Conservation (phyloP, 2,329 filamentous ascomycete genomes). For the Diaporthe sp. region DNA sequence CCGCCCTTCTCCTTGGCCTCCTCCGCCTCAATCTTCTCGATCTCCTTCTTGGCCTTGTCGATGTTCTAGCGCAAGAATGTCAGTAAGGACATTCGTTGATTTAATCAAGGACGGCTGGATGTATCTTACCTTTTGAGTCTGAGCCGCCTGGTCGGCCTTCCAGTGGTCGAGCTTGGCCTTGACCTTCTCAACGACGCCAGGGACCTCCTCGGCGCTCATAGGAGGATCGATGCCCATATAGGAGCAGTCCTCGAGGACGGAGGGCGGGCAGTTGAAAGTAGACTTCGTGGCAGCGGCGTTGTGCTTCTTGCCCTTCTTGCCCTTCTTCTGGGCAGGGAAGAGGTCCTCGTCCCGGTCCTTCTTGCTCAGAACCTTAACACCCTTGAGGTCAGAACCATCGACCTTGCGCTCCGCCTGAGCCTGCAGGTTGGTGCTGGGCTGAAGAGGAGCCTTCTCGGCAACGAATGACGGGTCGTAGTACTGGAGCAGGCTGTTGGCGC, state of each 20-base stretch:
- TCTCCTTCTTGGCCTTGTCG: conserved; percentile 95
- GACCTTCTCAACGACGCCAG: conserved; percentile 86
- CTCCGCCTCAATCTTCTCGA: conserved; percentile 85
- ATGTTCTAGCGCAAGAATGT: conserved; percentile 78
- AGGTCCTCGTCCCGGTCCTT: conserved; percentile 90
- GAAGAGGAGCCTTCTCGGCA: conserved; percentile 72
- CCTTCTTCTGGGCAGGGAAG: conserved; percentile 85
- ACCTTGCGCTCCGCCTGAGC: conserved; percentile 87
- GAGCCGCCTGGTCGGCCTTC: conserved; percentile 89
- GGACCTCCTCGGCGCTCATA: conserved; percentile 86
- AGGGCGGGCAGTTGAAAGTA: conserved; percentile 86
- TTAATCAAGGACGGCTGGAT: background rate
- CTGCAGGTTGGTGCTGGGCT: conserved; percentile 79
- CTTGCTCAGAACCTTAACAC: conserved; percentile 86
- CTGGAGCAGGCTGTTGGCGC: conserved; percentile 87
- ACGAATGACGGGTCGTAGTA: conserved; percentile 87
- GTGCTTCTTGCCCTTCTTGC: conserved; percentile 88
- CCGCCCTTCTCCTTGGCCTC: conserved; percentile 61
- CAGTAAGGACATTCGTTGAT: background rate
- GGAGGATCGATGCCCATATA: conserved; percentile 90
- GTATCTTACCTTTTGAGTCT: conserved; percentile 87
- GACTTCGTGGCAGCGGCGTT: conserved; percentile 61
- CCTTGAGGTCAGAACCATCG: conserved; percentile 87
- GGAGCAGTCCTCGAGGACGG: conserved; percentile 90
- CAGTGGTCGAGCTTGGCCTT: conserved; percentile 92